Evolutionary conservation across 2,329 filamentous ascomycete species (phyloP).

Genomic region (Chrysoporthe austroafricana): DNA sequence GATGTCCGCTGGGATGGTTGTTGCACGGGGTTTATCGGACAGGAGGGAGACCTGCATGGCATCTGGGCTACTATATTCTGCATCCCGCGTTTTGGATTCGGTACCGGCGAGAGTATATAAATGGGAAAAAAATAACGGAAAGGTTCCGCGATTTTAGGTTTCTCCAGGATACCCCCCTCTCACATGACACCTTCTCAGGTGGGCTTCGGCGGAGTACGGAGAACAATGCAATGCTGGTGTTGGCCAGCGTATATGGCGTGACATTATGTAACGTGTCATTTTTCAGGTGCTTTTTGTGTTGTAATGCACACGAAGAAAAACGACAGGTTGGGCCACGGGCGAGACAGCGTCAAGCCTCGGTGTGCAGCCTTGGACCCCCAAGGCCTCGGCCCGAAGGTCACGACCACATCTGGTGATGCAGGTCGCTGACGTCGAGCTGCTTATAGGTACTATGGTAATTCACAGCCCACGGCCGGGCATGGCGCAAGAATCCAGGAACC

Average conservation of each 20-base stretch:
- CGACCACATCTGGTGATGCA: neutral
- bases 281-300: neutral
- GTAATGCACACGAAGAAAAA: neutral
- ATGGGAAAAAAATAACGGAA: slow-evolving; percentile 6
- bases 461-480: neutral
- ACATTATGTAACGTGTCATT: slow-evolving; percentile 11
- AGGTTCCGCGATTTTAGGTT: slow-evolving; percentile 10
- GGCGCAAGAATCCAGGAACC: slow-evolving; percentile 1
- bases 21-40: neutral
- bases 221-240: slow-evolving; percentile 15
- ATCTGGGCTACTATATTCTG: slow-evolving; percentile 2
- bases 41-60: slow-evolving; percentile 1
- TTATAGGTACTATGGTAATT: too few relatives aligned
- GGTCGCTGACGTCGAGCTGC: too few relatives aligned
- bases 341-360: neutral
- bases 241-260: slow-evolving; percentile 14
- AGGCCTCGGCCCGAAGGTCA: neutral
- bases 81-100: neutral
- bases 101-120: slow-evolving; percentile 6
- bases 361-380: neutral
- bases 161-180: slow-evolving; percentile 25
- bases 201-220: neutral
- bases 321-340: neutral
- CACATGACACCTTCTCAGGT: slow-evolving; percentile 10
- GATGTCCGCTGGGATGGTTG: slow-evolving; percentile 20